phyloP scores from a whole-genome alignment of 192 early-diverging fungal species.

The Backusella macrospora region DNA sequence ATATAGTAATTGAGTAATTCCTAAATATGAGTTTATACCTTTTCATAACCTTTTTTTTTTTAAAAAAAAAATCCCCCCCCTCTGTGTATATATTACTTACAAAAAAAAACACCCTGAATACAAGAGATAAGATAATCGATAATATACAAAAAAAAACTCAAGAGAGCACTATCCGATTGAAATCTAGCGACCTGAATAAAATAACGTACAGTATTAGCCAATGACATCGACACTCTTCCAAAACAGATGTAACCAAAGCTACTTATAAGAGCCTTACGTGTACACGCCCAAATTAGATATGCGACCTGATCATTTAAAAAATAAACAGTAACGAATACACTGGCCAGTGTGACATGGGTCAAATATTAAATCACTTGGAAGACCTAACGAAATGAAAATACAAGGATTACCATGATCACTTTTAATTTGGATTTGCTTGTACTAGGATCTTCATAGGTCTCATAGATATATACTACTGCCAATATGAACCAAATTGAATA shows the following conservation, averaged over 20 bases:
- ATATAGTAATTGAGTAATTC: conserved; percentile 85
- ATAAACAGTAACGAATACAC: conserved; percentile 81
- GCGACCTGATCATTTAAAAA: conserved; percentile 59
- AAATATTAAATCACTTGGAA: conserved; percentile 76
- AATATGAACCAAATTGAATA: conserved; percentile 72
- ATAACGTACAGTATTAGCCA: conserved; percentile 69
- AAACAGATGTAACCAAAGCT: conserved; percentile 82
- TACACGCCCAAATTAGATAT: conserved; percentile 70
- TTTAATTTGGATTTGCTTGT: conserved; percentile 57
- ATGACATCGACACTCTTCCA: conserved; percentile 60
- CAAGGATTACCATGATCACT: conserved; percentile 54
- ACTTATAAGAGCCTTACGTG: conserved; percentile 75
- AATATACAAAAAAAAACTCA: conserved; percentile 67
- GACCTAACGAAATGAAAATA: conserved; percentile 78
- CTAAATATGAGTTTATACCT: too few species aligned
- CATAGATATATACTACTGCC: conserved; percentile 66
- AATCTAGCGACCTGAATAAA: conserved; percentile 54
- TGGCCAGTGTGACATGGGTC: conserved; percentile 77
- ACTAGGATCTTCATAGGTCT: conserved; percentile 28
- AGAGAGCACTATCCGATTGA: conserved; percentile 53
- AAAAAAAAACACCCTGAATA: conserved; percentile 75
- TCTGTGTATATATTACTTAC: conserved; percentile 58
- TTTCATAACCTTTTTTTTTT: too few species aligned
- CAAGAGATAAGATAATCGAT: conserved; percentile 73
- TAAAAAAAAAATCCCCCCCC: too few species aligned